Conservation (phyloP, 2,329 filamentous ascomycete genomes). For the Sporothrix globosa region DNA sequence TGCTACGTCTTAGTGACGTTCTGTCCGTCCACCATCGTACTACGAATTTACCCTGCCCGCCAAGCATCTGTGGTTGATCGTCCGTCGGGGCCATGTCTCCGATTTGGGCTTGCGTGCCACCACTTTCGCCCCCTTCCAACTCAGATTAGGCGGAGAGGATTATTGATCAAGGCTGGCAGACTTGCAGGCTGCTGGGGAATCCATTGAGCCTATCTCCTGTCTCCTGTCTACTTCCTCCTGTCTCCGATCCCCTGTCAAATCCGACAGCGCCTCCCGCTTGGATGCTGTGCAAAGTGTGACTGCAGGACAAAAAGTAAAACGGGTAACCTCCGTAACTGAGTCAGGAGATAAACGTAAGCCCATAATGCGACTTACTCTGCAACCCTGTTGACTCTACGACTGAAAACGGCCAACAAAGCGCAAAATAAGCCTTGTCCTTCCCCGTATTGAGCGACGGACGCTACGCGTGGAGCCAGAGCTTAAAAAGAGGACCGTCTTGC, state of each 20-base stretch:
- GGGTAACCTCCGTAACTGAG: not conserved
- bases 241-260: not conserved
- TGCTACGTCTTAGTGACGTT: not conserved
- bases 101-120: not conserved
- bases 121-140: no score
- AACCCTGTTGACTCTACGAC: no score
- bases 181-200: no score
- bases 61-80: slow-evolving; percentile 16
- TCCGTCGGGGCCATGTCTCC: slow-evolving; percentile 29
- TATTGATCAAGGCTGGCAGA: not conserved
- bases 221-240: no score
- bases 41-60: not conserved
- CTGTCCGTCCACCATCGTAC: not conserved
- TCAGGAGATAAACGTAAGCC: not conserved
- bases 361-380: not conserved
- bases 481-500: slow-evolving; percentile 8
- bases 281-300: not conserved
- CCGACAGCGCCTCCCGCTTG: not conserved
- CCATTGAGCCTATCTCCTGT: no score
- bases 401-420: no score
- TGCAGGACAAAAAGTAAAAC: not conserved
- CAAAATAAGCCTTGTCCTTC: not conserved
- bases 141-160: not conserved
- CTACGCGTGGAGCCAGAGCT: not conserved
- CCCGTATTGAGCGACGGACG: slow-evolving; percentile 2